Conservation (phyloP, 495 filamentous ascomycete species). For the Penicillium samsonianum region DNA sequence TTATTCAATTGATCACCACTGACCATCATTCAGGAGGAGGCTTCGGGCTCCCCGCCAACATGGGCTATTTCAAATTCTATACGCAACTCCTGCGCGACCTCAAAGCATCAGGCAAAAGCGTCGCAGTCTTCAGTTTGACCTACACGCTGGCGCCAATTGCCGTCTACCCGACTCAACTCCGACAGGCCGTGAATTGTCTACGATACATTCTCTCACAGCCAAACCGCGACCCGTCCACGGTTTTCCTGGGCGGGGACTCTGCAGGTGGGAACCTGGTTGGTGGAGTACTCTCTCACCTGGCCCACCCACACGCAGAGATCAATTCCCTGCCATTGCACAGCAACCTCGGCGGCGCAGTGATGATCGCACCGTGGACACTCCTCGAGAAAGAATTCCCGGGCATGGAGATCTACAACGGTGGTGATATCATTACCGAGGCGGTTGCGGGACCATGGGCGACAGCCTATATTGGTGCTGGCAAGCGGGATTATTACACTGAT, state of each 20-base stretch:
- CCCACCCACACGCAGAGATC: slow-evolving; percentile 60
- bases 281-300: slow-evolving; percentile 59
- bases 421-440: slow-evolving; percentile 50
- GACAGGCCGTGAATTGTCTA: slow-evolving; percentile 55
- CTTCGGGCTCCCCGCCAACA: slow-evolving; percentile 52
- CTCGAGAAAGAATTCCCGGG: slow-evolving; percentile 46
- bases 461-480: slow-evolving; percentile 49
- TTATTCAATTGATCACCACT: background rate
- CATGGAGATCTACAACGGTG: slow-evolving; percentile 47
- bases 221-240: slow-evolving; percentile 38
- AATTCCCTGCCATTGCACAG: slow-evolving; percentile 25
- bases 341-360: slow-evolving; percentile 48
- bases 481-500: slow-evolving; percentile 58
- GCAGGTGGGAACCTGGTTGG: slow-evolving; percentile 64
- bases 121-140: slow-evolving; percentile 53
- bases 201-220: slow-evolving; percentile 51
- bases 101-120: slow-evolving; percentile 37
- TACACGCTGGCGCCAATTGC: slow-evolving; percentile 61
- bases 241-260: slow-evolving; percentile 64
- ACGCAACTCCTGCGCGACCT: slow-evolving; percentile 42
- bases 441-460: slow-evolving; percentile 48
- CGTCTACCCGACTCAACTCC: slow-evolving; percentile 61
- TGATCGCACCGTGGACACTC: slow-evolving; percentile 60
- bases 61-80: slow-evolving; percentile 56
- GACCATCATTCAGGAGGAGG: slow-evolving; percentile 52